Evolutionary conservation across 2,329 filamentous ascomycete genomes (phyloP), one percentile per base, ranked within the genome.

Genomic region (Niveomyces coronatus): DNA sequence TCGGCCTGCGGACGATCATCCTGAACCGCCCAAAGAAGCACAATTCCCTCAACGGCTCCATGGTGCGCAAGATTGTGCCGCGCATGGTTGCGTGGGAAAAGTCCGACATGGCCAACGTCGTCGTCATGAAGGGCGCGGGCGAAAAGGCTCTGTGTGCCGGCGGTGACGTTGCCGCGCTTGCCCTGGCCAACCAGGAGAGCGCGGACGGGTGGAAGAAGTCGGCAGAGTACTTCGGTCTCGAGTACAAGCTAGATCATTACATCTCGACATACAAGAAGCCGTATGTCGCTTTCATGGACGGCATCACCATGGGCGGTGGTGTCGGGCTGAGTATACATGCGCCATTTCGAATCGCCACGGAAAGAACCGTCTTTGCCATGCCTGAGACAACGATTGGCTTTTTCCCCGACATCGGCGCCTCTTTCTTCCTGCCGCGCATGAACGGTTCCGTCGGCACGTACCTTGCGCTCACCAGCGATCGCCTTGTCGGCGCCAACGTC

Each of bases 311-410:
- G 91, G 91, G 91, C 40, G 91, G 91, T 40, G 91, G 91, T 48
- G 91, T 96, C 37, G 91, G 91, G 6, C 74, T 98, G 40, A 93
- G 85, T 59, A 76, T 94, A 37, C 93, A 98, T 62, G 89, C 91
- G 3, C 93, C 91, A 3, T 89, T 98, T 71, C 75, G 91, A 44
- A 94, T 98, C 55, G 91, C 91, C 26, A 98, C 91, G 3, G 91
- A 98, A 64, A 82, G 82, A 55, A 98, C 91, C 5, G 65, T 94
- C 33, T 96, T 98, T 53, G 88, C 93, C 49, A 98, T 98, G 91
- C 91, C 91, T 20, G 91, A 98, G 66, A 98, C 91, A 4, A 94
- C 79, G 8, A 98, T 98, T 54, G 91, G 91, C 27, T 95, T 96
- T 70, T 98, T 98, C 71, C 91, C 93, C 6, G 93, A 98, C 54